These are phyloP conservation scores for Lentinula raphanica DNA, from an alignment of 768 basidiomycete species.

Conservation along the genomic window DNA sequence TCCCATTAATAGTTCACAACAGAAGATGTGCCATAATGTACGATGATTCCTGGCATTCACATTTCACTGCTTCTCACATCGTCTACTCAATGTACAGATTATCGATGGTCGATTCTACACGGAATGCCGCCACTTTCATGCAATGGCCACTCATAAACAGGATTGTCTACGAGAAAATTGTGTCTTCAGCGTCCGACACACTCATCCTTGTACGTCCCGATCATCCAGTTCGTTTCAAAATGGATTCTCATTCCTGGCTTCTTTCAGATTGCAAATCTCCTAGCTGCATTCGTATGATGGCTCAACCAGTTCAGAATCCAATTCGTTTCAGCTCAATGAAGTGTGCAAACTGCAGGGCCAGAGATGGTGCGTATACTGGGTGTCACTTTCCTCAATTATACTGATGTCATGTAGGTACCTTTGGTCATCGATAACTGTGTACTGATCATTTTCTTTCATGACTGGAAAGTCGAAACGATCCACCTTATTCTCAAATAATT, in stretches of 20 bases:
- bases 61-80: background rate
- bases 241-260: background rate
- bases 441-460: too few relatives aligned
- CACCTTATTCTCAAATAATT: background rate
- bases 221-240: background rate
- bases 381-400: background rate
- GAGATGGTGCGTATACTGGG: slow-evolving; percentile 13
- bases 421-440: slow-evolving; percentile 2
- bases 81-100: slow-evolving; percentile 37
- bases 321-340: slow-evolving; percentile 59
- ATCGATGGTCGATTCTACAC: slow-evolving; percentile 74
- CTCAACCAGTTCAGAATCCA: slow-evolving; percentile 61
- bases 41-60: slow-evolving; percentile 18
- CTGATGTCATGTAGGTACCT: background rate
- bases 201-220: slow-evolving; percentile 42
- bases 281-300: slow-evolving; percentile 61
- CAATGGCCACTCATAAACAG: slow-evolving; percentile 63
- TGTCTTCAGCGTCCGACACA: slow-evolving; percentile 65
- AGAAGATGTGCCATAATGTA: slow-evolving; percentile 71
- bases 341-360: slow-evolving; percentile 36
- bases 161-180: slow-evolving; percentile 64
- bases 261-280: slow-evolving; percentile 48
- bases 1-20: slow-evolving; percentile 12
- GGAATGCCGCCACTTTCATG: slow-evolving; percentile 64
- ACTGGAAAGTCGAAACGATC: too few relatives aligned